phyloP scores from a whole-genome alignment of 2,329 filamentous ascomycete genomes.

The Ceratocystis diversiconidia region DNA sequence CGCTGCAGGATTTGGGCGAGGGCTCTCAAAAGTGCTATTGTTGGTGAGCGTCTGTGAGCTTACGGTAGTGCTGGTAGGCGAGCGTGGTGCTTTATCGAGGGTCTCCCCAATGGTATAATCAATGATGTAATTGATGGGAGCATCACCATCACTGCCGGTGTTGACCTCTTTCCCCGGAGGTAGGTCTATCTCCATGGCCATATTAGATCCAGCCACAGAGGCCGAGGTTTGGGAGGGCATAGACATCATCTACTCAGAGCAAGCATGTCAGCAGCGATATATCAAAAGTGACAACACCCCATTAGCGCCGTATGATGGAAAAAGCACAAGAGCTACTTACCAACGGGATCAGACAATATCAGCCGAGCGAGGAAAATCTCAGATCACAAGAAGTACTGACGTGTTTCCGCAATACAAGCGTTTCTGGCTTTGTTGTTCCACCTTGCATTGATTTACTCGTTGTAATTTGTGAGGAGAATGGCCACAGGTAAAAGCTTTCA shows the following conservation, averaged over 20 bases:
- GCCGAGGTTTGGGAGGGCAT: background rate
- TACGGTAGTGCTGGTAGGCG: background rate
- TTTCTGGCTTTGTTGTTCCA: too few relatives aligned
- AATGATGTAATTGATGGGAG: background rate
- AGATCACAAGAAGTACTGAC: background rate
- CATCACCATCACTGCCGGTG: too few relatives aligned
- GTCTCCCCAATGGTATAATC: too few relatives aligned
- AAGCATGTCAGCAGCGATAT: background rate
- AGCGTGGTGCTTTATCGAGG: background rate
- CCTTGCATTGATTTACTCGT: background rate
- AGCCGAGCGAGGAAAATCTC: background rate
- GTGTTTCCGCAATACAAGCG: background rate
- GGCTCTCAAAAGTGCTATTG: too few relatives aligned
- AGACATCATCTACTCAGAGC: background rate
- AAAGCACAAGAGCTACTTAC: background rate
- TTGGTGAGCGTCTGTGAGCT: background rate
- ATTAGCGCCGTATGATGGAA: background rate
- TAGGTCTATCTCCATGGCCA: background rate
- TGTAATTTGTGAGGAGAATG: background rate
- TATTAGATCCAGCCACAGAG: background rate
- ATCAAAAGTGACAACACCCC: background rate
- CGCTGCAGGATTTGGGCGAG: too few relatives aligned
- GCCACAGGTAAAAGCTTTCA: background rate
- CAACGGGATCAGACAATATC: background rate
- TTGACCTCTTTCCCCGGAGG: background rate